Percentiles rank a stretch among this genome's conserved stretches.
These are phyloP conservation scores for Corrigiola litoralis DNA, from an alignment of 179 eudicot genomes.

Conservation along the genomic window DNA sequence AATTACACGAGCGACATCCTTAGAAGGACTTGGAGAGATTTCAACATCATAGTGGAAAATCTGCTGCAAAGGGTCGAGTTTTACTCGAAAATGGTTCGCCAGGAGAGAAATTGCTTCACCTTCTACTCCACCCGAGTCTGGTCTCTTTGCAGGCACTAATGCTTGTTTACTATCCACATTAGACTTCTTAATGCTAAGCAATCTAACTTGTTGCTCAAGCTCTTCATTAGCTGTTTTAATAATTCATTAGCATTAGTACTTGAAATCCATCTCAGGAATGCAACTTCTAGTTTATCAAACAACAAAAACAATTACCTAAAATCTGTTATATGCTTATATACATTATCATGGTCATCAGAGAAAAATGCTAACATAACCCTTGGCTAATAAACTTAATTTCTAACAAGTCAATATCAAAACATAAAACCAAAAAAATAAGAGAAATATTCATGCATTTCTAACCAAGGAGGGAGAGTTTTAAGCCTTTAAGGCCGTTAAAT, in stretches of 20 bases:
- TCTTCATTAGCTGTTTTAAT: constrained; percentile 34
- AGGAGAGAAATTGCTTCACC: constrained; percentile 65
- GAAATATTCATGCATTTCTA: neutral
- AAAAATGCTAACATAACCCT: neutral
- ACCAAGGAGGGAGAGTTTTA: too few species aligned
- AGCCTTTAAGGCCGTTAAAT: too few species aligned
- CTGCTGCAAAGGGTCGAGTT: constrained; percentile 46
- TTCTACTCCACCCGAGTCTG: constrained; percentile 79
- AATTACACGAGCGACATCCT: constrained; percentile 62
- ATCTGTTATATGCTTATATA: neutral
- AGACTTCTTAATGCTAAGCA: constrained; percentile 32
- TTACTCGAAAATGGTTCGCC: constrained; percentile 84
- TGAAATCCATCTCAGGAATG: too few species aligned
- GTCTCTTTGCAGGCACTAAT: constrained; percentile 62
- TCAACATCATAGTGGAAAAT: constrained; percentile 85
- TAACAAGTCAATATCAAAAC: neutral
- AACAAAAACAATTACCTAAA: neutral
- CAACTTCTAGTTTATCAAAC: neutral
- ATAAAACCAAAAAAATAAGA: neutral
- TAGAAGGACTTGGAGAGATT: constrained; percentile 70
- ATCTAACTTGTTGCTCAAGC: constrained; percentile 22
- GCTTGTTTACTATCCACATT: constrained; percentile 24
- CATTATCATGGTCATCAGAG: neutral
- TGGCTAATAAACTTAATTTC: neutral
- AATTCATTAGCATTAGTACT: constrained; percentile 10